Base-by-base conservation (phyloP, 192 early-diverging fungal species). In the Gamsiella multidivaricata region DNA sequence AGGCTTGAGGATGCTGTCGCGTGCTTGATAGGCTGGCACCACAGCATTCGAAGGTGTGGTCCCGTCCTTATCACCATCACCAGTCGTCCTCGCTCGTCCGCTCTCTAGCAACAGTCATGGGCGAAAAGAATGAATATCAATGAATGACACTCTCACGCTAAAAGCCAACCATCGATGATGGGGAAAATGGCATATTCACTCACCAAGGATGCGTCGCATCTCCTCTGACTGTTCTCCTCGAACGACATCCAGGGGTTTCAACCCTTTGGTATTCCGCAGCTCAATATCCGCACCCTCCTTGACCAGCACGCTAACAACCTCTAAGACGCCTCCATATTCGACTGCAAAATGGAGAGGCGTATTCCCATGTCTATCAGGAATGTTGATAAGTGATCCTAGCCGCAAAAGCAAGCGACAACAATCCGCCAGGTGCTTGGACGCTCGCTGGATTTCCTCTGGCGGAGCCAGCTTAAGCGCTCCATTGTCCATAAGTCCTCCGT, bases 281-380 rank as follows among this genome's bases (percentile, higher is more conserved):
- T 64, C 63, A 14, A 86, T 68, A 69, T 83, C 79, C 10, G 84
- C 84, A 9, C 84, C 84, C 50, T 83, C 82, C 22, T 76, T 41
- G 10, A 86, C 66, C 31, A 86, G 46, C 1, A 86, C 80, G 15
- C 69, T 69, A 1, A 86, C 62, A 22, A 86, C 85, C 39, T 86
- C 85, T 22, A 72, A 34, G 0, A 86, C 68, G n/a, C 79, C 70
- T 8, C 85, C 82, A 58, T 81, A 84, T 39, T 86, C 85, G 23
- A 83, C 81, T 28, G 85, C 85, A 61, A 84, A 86, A 65, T 86
- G 85, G 23, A 86, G 47, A 34, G 85, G 81, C 10, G 85, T 86
- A 46, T 86, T 84, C 3, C 83, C 83, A 43, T 76, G 80, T 11
- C 74, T 55, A 39, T 86, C 85, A 1, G 72, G 68, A 61, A 82